Percentiles rank a stretch among this genome's conserved stretches.
These are phyloP conservation scores for Clitopilus passeckerianus DNA, from an alignment of 768 basidiomycete species.

Conservation along the genomic window DNA sequence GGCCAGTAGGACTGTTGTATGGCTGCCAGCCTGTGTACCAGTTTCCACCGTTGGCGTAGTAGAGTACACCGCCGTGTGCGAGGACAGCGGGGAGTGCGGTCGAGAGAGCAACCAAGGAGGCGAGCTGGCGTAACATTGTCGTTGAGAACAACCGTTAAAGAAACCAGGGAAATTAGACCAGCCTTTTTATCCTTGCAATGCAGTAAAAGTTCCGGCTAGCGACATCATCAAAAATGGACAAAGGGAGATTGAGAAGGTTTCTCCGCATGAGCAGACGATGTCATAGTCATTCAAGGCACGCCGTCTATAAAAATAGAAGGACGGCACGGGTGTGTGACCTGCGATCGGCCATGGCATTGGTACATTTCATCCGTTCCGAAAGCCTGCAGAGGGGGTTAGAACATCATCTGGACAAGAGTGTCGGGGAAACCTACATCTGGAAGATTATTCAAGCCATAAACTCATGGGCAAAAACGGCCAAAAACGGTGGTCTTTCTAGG, in stretches of 20 bases:
- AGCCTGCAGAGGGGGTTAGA: background rate
- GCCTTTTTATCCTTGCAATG: background rate
- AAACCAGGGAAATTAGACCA: background rate
- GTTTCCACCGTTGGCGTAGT: slow-evolving; percentile 31
- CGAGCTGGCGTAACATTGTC: slow-evolving; percentile 23
- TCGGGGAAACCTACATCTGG: background rate
- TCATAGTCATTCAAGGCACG: background rate
- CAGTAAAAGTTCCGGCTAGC: background rate
- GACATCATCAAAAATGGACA: background rate
- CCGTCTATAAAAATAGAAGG: background rate
- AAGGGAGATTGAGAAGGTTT: background rate
- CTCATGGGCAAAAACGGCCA: background rate
- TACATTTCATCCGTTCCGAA: background rate
- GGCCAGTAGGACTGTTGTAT: slow-evolving; percentile 36
- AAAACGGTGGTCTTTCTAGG: background rate
- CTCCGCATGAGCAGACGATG: background rate
- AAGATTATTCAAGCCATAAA: background rate
- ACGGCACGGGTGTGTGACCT: background rate
- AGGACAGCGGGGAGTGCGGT: slow-evolving; percentile 18
- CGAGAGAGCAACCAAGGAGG: slow-evolving; percentile 21
- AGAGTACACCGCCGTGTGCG: slow-evolving; percentile 40
- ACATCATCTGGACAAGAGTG: background rate
- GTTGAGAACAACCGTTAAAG: background rate
- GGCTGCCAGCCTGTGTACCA: slow-evolving; percentile 37
- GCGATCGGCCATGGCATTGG: background rate